Evolutionary conservation across 768 basidiomycete genomes (phyloP).

Genomic region (Suillus bovinus): DNA sequence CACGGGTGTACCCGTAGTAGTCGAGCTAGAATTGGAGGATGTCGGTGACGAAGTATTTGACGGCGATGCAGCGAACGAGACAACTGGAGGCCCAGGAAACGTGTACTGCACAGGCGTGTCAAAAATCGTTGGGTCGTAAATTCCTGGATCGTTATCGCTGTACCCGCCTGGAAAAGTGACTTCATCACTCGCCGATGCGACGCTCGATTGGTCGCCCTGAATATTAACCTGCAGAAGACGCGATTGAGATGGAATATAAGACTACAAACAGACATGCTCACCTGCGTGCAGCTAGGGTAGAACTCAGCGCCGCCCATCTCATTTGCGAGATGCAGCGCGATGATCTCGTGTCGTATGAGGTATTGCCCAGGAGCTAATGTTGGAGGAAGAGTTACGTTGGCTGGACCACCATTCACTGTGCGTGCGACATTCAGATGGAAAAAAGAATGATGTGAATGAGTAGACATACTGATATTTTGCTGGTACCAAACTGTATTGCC

Average conservation of each 20-base stretch:
- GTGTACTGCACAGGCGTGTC: conserved; percentile 37
- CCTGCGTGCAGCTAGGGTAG: conserved; percentile 70
- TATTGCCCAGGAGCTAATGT: conserved; percentile 69
- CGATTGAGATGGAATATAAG: not conserved
- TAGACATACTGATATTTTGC: conserved; percentile 48
- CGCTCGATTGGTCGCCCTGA: conserved; percentile 52
- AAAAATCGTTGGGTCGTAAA: conserved; percentile 51
- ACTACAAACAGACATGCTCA: conserved; percentile 6
- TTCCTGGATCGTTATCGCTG: conserved; percentile 67
- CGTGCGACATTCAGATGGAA: conserved; percentile 1
- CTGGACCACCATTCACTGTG: conserved; percentile 42
- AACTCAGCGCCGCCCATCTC: conserved; percentile 69
- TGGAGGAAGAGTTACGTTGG: conserved; percentile 45
- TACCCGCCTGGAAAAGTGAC: conserved; percentile 77
- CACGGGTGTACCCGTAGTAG: conserved; percentile 6
- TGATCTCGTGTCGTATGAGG: conserved; percentile 77
- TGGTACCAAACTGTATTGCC: conserved; percentile 50
- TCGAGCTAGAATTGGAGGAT: conserved; percentile 18
- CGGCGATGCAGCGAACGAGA: conserved; percentile 35
- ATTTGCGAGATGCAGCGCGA: conserved; percentile 70
- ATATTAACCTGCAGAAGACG: conserved; percentile 45
- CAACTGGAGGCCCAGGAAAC: conserved; percentile 56
- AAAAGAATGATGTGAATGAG: not conserved
- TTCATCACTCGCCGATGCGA: conserved; percentile 47
- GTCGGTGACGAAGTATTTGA: conserved; percentile 14